Percentiles rank a stretch among this genome's conserved stretches.
These are phyloP conservation scores for Daldinia decipiens DNA, from an alignment of 495 filamentous ascomycete species.

Conservation along the genomic window DNA sequence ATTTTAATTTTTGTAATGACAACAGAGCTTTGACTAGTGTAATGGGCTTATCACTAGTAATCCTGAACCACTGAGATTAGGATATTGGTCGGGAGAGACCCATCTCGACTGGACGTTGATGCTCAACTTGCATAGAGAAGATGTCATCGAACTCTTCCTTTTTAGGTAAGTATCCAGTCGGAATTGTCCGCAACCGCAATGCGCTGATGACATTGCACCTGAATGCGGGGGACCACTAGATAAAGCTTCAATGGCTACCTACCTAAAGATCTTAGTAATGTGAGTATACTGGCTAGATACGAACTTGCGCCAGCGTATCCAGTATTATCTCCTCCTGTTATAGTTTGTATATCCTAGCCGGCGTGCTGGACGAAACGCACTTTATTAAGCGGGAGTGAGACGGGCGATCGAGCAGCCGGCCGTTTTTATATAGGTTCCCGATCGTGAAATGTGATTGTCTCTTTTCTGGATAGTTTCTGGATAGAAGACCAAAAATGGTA, in stretches of 20 bases:
- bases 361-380: neutral
- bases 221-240: conserved; percentile 35
- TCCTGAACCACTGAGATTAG: conserved; percentile 33
- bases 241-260: conserved; percentile 30
- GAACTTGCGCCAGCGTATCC: conserved; percentile 13
- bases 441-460: conserved; percentile 13
- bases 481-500: conserved; percentile 25
- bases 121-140: conserved; percentile 42
- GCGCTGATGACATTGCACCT: conserved; percentile 31
- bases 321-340: conserved; percentile 3
- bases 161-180: conserved; percentile 40
- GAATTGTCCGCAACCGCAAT: conserved; percentile 29
- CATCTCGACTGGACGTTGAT: conserved; percentile 38
- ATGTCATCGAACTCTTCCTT: conserved; percentile 39
- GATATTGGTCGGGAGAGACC: conserved; percentile 15
- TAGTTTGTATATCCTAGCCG: conserved; percentile 4
- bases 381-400: neutral
- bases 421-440: conserved; percentile 21
- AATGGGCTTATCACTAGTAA: conserved; percentile 32
- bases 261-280: conserved; percentile 18
- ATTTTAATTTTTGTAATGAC: conserved; percentile 35
- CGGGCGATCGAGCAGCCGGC: neutral
- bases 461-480: conserved; percentile 14
- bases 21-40: conserved; percentile 32
- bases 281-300: conserved; percentile 18